phyloP scores from a whole-genome alignment of 345 rosid species.

The Dipteronia sinensis region DNA sequence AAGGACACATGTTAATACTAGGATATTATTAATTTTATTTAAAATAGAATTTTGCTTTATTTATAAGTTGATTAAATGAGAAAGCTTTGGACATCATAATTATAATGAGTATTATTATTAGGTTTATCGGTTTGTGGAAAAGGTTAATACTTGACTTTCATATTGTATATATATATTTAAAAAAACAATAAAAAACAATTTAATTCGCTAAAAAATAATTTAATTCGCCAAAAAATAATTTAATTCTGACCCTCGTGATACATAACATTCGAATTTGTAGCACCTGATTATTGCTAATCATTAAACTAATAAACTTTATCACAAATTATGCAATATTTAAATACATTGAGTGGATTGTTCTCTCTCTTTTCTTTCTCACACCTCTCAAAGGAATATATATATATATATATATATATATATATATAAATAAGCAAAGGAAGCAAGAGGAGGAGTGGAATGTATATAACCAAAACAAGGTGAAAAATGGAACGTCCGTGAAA shows the following conservation, averaged over 20 bases:
- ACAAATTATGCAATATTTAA: neutral
- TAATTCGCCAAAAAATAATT: neutral
- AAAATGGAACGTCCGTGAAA: constrained; percentile 32
- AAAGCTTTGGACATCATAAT: neutral
- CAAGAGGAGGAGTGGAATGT: neutral
- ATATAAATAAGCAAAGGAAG: constrained; percentile 1
- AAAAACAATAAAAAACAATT: neutral
- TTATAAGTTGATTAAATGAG: neutral
- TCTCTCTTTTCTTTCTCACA: neutral
- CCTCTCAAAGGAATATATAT: no score
- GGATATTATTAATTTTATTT: neutral
- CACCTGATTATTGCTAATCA: neutral
- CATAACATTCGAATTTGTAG: neutral
- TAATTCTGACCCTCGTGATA: neutral
- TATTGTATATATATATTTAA: no score
- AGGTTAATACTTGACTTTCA: neutral
- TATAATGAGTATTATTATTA: neutral
- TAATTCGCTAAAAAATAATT: neutral
- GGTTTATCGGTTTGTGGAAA: neutral
- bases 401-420: neutral
- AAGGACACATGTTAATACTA: no score
- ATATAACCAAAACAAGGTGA: constrained; percentile 12
- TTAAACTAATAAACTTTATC: neutral
- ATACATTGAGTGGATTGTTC: neutral
- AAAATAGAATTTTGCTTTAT: neutral